A percentile compares a stretch with the other conserved stretches of the same genome.
These are phyloP conservation scores for Lactifluus piperatus DNA, from an alignment of 768 basidiomycete genomes.

Conservation along the genomic window DNA sequence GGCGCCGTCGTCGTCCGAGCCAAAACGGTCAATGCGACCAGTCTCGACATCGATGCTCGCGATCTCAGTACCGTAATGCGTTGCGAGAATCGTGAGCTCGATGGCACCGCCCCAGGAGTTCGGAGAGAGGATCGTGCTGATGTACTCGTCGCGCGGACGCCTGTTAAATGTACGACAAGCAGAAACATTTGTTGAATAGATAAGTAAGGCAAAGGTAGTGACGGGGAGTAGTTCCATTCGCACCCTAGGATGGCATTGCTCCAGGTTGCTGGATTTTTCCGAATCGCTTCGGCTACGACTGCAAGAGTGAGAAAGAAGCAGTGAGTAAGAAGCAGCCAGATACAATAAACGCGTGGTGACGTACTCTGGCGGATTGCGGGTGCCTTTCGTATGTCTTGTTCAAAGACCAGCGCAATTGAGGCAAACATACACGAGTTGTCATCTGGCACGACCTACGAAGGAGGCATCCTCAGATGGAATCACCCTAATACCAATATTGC, in stretches of 20 bases:
- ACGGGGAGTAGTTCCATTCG: neutral
- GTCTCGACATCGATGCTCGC: conserved; percentile 88
- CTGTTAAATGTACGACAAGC: conserved; percentile 25
- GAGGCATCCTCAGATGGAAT: conserved; percentile 5
- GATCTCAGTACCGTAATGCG: conserved; percentile 79
- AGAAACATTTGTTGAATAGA: too few relatives aligned
- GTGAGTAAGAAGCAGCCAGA: neutral
- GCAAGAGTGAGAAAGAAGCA: neutral
- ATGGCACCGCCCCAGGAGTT: conserved; percentile 94
- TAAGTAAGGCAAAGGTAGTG: neutral
- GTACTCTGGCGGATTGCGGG: conserved; percentile 64
- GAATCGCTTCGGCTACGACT: conserved; percentile 85
- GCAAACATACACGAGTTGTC: conserved; percentile 96
- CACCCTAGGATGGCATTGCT: conserved; percentile 85
- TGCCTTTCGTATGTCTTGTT: conserved; percentile 70
- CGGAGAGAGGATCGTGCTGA: conserved; percentile 69
- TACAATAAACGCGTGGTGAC: conserved; percentile 18
- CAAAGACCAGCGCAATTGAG: conserved; percentile 76
- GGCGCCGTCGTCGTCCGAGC: conserved; percentile 34
- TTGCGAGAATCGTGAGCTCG: conserved; percentile 78
- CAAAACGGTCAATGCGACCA: conserved; percentile 79
- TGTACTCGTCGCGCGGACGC: conserved; percentile 60
- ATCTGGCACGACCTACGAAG: conserved; percentile 74
- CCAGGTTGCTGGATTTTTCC: conserved; percentile 60
- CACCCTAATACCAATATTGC: neutral